A percentile compares a stretch with the other conserved stretches of the same genome.
Evolutionary conservation across 176 grass and related monocot genomes (phyloP).

Genomic region (Typha latifolia): DNA sequence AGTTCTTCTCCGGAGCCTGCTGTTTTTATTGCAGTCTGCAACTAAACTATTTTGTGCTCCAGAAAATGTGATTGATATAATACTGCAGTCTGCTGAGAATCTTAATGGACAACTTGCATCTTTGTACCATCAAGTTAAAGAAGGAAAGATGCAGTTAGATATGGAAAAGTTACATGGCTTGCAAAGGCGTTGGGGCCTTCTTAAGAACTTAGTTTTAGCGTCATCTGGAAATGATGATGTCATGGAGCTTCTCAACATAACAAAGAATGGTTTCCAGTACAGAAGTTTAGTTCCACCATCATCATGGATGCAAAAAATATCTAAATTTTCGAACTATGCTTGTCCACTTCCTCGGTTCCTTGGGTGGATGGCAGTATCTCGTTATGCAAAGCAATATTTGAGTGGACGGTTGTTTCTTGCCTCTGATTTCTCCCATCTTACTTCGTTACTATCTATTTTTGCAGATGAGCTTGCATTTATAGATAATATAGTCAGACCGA

Average conservation of each 20-base stretch:
- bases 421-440: conserved; percentile 91
- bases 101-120: conserved; percentile 57
- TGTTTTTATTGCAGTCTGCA: conserved; percentile 86
- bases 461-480: conserved; percentile 65
- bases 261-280: conserved; percentile 50
- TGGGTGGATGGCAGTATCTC: conserved; percentile 84
- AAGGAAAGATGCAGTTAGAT: conserved; percentile 39
- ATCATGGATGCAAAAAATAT: conserved; percentile 82
- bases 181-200: conserved; percentile 62
- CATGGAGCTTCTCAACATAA: conserved; percentile 38
- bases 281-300: conserved; percentile 78
- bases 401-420: conserved; percentile 65
- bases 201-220: conserved; percentile 73
- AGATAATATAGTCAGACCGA: conserved; percentile 42
- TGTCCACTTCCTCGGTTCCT: conserved; percentile 67
- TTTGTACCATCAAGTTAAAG: conserved; percentile 50
- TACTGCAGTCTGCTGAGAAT: conserved; percentile 69
- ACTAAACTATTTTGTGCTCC: conserved; percentile 69
- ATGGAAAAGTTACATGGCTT: conserved; percentile 55
- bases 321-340: conserved; percentile 45
- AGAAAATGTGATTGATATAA: conserved; percentile 74
- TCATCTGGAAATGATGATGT: conserved; percentile 63
- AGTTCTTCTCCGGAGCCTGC: conserved; percentile 74
- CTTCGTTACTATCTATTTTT: conserved; percentile 75
- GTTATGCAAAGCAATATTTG: conserved; percentile 78